phyloP scores from a whole-genome alignment of 768 basidiomycete species.

The Strobilomyces dryophilus region DNA sequence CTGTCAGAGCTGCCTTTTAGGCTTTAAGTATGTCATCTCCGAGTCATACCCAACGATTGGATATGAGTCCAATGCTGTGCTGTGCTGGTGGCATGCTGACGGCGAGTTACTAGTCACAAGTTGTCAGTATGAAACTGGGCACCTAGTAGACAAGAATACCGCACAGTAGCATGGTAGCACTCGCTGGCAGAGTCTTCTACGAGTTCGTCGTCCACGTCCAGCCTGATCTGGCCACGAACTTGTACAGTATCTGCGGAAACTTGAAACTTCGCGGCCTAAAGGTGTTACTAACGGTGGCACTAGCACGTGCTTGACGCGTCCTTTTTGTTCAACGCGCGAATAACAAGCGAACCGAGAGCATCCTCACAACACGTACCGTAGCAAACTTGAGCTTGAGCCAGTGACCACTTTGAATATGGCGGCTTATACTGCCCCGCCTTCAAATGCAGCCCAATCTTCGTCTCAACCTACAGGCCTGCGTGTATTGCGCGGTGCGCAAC shows the following conservation, averaged over 20 bases:
- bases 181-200: no score
- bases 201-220: no score
- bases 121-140: no score
- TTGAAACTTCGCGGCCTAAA: no score
- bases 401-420: slow-evolving; percentile 7
- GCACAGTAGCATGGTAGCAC: background rate
- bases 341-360: no score
- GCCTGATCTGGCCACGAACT: no score
- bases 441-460: slow-evolving; percentile 1
- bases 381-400: no score
- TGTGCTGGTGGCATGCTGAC: no score
- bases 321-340: background rate
- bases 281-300: no score
- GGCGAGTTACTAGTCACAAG: no score
- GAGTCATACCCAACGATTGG: background rate
- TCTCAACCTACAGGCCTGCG: slow-evolving; percentile 12
- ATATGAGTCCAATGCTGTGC: no score
- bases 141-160: background rate
- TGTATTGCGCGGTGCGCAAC: slow-evolving; percentile 40
- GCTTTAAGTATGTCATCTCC: slow-evolving; percentile 1
- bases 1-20: background rate
- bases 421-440: background rate
- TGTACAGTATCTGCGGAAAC: no score
- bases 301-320: slow-evolving; percentile 18
- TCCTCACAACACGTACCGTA: background rate